phyloP scores from a whole-genome alignment of 257 asterid species.

The Paraleonurus japonicus region DNA sequence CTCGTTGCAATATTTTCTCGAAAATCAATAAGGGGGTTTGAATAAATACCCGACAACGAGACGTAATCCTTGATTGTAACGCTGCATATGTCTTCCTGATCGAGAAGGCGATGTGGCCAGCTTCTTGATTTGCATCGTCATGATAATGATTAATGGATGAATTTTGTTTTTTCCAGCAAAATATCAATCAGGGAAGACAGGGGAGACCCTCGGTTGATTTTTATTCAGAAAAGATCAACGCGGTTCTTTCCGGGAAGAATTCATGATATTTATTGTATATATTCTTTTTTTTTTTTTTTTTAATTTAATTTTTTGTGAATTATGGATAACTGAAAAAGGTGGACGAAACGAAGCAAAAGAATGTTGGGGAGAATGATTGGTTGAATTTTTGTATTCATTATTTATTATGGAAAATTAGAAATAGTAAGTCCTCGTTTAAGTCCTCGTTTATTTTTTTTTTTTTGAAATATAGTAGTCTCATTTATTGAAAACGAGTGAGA shows the following conservation, averaged over 20 bases:
- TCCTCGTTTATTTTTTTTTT: too few species aligned
- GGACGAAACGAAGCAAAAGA: background rate
- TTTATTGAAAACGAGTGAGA: too few species aligned
- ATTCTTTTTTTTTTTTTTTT: background rate
- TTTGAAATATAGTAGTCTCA: too few species aligned
- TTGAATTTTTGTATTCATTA: background rate
- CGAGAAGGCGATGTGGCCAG: conserved; percentile 49
- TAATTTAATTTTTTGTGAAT: background rate
- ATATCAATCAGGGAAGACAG: background rate
- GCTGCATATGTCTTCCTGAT: conserved; percentile 60
- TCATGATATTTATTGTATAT: background rate
- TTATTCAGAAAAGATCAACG: background rate
- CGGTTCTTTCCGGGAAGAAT: background rate
- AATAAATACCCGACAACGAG: conserved; percentile 67
- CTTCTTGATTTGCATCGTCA: conserved; percentile 49
- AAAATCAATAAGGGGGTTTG: background rate
- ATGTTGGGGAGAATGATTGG: background rate
- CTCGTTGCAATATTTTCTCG: background rate
- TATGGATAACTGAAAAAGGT: background rate
- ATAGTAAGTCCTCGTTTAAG: too few species aligned
- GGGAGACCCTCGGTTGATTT: background rate
- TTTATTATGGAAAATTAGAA: too few species aligned
- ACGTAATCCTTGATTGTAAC: conserved; percentile 62
- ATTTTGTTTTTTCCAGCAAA: background rate
- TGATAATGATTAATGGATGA: background rate